These are phyloP conservation scores for Dactylonectria estremocensis DNA, from an alignment of 2,329 filamentous ascomycete genomes.

Conservation along the genomic window DNA sequence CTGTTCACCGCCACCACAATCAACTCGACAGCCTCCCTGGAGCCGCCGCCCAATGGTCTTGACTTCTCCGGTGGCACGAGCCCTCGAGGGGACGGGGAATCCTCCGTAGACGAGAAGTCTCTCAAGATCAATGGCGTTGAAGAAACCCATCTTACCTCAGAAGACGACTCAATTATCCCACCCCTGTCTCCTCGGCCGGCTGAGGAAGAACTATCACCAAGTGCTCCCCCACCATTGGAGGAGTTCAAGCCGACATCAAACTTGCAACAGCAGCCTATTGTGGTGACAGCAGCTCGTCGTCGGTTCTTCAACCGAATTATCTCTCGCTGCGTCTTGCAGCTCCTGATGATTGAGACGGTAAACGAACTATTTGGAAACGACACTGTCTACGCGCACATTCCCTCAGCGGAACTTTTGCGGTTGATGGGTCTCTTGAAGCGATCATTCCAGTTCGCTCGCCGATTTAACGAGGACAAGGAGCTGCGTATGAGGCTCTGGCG, in stretches of 20 bases:
- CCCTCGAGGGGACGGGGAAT: slow-evolving; percentile 55
- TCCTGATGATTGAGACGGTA: slow-evolving; percentile 99
- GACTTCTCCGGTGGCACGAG: slow-evolving; percentile 65
- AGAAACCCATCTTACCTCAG: slow-evolving; percentile 52
- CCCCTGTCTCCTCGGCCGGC: slow-evolving; percentile 48
- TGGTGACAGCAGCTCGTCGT: slow-evolving; percentile 92
- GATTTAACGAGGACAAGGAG: slow-evolving; percentile 98
- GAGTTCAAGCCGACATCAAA: slow-evolving; percentile 87
- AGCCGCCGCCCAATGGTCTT: slow-evolving; percentile 67
- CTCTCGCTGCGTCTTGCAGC: slow-evolving; percentile 95
- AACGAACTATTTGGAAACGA: slow-evolving; percentile 99
- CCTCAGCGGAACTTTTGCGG: slow-evolving; percentile 88
- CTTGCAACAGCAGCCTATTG: slow-evolving; percentile 88
- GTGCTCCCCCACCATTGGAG: slow-evolving; percentile 72
- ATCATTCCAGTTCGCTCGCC: slow-evolving; percentile 95
- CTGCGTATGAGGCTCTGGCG: slow-evolving; percentile 94
- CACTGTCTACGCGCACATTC: slow-evolving; percentile 93
- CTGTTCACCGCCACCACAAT: slow-evolving; percentile 87
- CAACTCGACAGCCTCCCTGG: slow-evolving; percentile 66
- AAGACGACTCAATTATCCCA: slow-evolving; percentile 52
- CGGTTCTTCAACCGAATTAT: slow-evolving; percentile 99
- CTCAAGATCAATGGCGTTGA: slow-evolving; percentile 73
- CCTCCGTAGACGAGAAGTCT: slow-evolving; percentile 66
- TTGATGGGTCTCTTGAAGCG: slow-evolving; percentile 97
- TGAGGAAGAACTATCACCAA: slow-evolving; percentile 55